A percentile compares a stretch with the other conserved stretches of the same genome.
These are phyloP conservation scores for Lepraria neglecta DNA, from an alignment of 495 filamentous ascomycete species.

Conservation along the genomic window DNA sequence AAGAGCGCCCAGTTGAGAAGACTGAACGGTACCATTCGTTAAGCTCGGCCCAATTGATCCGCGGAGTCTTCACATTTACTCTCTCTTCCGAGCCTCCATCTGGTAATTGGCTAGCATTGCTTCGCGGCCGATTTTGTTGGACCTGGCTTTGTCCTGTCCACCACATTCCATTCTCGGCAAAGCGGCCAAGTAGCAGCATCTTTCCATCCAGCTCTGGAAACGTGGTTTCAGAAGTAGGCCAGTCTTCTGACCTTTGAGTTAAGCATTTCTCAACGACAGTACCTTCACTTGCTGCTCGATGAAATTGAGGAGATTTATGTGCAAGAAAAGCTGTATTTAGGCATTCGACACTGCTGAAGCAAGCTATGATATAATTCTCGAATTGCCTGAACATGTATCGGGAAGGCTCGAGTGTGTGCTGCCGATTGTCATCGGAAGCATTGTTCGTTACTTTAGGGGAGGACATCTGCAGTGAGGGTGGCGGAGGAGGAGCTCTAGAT, in stretches of 20 bases:
- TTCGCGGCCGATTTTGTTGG: conserved; percentile 10
- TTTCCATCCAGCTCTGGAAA: conserved; percentile 65
- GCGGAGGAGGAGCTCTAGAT: conserved; percentile 16
- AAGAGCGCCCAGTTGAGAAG: conserved; percentile 56
- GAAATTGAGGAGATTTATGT: conserved; percentile 33
- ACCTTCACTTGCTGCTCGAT: conserved; percentile 41
- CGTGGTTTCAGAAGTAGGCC: conserved; percentile 26
- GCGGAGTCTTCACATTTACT: conserved; percentile 58
- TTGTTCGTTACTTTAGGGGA: not conserved
- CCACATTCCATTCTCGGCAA: conserved; percentile 80
- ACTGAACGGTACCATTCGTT: conserved; percentile 73
- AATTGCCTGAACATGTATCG: conserved; percentile 57
- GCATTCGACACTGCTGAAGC: conserved; percentile 62
- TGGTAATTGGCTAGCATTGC: conserved; percentile 19
- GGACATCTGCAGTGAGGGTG: conserved; percentile 1
- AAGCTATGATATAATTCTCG: conserved; percentile 66
- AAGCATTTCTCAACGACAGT: conserved; percentile 11
- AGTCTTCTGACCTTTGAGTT: conserved; percentile 30
- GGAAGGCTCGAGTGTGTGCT: conserved; percentile 21
- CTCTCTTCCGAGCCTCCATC: conserved; percentile 29
- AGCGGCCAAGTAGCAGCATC: conserved; percentile 68
- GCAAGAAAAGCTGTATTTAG: conserved; percentile 67
- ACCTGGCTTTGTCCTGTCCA: conserved; percentile 53
- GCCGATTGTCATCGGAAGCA: not conserved
- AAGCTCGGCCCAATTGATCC: conserved; percentile 69